Base-by-base conservation (phyloP, 495 filamentous ascomycete species). In the Penicillium parvum region DNA sequence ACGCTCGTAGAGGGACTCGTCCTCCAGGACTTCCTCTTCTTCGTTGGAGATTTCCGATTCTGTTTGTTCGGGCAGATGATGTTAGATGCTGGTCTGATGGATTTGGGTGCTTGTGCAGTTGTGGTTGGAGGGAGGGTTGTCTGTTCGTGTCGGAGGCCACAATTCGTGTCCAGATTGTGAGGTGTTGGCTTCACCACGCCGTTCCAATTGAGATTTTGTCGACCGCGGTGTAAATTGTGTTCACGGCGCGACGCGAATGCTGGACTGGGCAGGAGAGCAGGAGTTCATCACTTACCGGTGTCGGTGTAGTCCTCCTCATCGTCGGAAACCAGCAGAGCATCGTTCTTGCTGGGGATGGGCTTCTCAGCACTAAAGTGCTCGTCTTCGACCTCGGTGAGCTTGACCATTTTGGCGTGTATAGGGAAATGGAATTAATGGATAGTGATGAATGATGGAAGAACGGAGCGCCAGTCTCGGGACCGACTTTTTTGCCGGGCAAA, bases 381-480 rank as follows among this genome's bases (percentile, higher is more conserved):
- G 64, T 98, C 92, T 49, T 90, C 82, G 60, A 98, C 90, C 71
- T 96, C 94, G 52, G 82, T 83, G 52, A 98, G 86, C 69, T 94
- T 86, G 63, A 98, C 92, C 92, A 98, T 98, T 57, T 64, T 90
- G 71, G 45, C 58, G 63, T 27, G 35, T 47, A 33, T 15, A 33
- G 22, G 26, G 34, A 35, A 35, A 45, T 40, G 30, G 18, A 32
- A 53, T 47, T 42, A 48, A 52, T 38, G 36, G 47, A 50, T 41
- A 45, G 51, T 47, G 49, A 48, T 60, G 57, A 49, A 47, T 55
- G 61, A 56, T 57, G 49, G 50, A 43, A 45, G 43, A 38, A 42
- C 47, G 49, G 40, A 61, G 60, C 53, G 61, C 52, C 50, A 49
- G 49, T 52, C 46, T 20, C 42, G 44, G 40, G 50, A 56, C 60